phyloP scores from a whole-genome alignment of 2,329 filamentous ascomycete species.

The Rhynchosporium graminicola region DNA sequence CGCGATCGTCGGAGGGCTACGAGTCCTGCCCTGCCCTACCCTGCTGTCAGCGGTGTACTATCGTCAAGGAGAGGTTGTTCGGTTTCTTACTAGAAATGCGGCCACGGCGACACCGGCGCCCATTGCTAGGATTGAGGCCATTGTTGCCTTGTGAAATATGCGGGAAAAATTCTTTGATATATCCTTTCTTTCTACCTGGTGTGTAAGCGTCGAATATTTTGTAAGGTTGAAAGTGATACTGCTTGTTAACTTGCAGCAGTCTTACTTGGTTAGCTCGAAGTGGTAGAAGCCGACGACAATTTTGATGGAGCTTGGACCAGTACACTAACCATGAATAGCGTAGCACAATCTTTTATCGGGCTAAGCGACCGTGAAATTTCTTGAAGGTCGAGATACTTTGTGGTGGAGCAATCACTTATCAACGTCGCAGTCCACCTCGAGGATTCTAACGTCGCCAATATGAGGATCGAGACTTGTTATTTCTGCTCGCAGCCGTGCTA shows the following conservation, averaged over 20 bases:
- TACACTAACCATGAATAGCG: neutral
- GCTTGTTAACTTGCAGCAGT: neutral
- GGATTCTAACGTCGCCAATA: slow-evolving; percentile 28
- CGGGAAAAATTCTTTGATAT: neutral
- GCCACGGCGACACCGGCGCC: slow-evolving; percentile 63
- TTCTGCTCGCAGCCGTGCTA: slow-evolving; percentile 71
- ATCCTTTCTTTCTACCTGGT: neutral
- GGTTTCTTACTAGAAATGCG: slow-evolving; percentile 61
- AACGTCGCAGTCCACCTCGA: slow-evolving; percentile 1
- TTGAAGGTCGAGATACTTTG: slow-evolving; percentile 20
- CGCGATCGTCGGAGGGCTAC: slow-evolving; percentile 84
- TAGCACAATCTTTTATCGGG: slow-evolving; percentile 27
- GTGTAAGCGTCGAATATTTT: neutral
- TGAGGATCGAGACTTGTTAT: slow-evolving; percentile 64
- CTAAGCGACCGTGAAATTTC: slow-evolving; percentile 28
- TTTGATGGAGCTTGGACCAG: slow-evolving; percentile 20
- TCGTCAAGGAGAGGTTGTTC: neutral
- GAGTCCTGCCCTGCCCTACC: slow-evolving; percentile 84
- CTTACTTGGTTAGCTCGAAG: neutral
- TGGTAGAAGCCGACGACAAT: slow-evolving; percentile 14
- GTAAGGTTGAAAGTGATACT: neutral
- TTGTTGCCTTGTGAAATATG: slow-evolving; percentile 38
- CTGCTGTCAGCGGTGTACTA: slow-evolving; percentile 26
- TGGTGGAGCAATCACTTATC: neutral
- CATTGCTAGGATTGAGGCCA: slow-evolving; percentile 61